Evolutionary conservation across 2,329 filamentous ascomycete genomes (phyloP), one percentile per base, ranked within the genome.

Genomic region (Saccharata proteae): DNA sequence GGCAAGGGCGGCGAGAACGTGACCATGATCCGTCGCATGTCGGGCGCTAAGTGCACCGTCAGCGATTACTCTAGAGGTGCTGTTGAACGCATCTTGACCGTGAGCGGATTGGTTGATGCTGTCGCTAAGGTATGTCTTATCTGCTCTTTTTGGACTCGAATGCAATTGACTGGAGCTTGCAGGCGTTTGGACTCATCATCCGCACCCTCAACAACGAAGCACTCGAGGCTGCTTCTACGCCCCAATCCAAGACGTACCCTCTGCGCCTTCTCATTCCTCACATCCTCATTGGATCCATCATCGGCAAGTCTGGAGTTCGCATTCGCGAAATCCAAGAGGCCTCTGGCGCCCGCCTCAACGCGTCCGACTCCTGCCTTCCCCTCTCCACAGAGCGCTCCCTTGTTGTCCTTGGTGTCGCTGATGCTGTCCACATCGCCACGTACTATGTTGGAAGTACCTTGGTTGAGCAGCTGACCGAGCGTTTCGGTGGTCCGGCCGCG

Each of bases 361-460:
- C 90, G 16, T 98, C 90, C 5, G 90, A 96, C 56, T 80, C 85
- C 4, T 93, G 86, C 53, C 71, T 98, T 34, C 90, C 90, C 29
- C 71, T 94, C 38, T 98, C 90, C 12, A 93, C 85, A 37, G 90
- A 98, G 62, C 82, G 90, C 28, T 96, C 90, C n/a, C 73, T 98
- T 29, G 88, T 98, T 30, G 86, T 98, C 17, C 84, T 96, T 59
- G 90, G 90, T 55, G 90, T 98, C 36, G 90, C 90, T 32, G 90
- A 98, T 63, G 88, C 90, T 36, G 88, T 98, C 29, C 90, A 98
- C 61, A 98, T 98, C 57, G 90, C 90, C 29, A 93, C 90, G 21
- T 98, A 96, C 65, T 98, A 98, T 51, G 86, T 98, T 41, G 88
- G 86, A 34, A 93, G 88, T 58, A 98, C 90, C n/a, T 72, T 98